Conservation (phyloP, 306 rosid genomes). For the Medicago arabica region DNA sequence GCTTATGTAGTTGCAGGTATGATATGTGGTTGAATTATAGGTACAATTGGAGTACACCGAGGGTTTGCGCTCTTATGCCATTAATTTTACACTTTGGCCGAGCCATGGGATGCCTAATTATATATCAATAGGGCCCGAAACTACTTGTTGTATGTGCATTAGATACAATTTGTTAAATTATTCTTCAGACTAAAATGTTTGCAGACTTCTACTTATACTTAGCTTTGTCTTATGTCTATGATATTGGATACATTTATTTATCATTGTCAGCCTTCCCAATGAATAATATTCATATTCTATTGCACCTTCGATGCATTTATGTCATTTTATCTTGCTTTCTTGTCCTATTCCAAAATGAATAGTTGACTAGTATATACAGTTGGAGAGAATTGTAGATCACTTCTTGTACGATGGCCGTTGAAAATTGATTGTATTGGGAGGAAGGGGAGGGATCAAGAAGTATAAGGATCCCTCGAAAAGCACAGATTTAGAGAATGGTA, state of each 20-base stretch:
- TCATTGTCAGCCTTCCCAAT: conserved; percentile 38
- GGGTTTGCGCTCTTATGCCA: conserved; percentile 66
- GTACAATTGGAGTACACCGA: conserved; percentile 46
- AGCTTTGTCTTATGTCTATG: conserved; percentile 42
- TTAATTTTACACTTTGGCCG: conserved; percentile 77
- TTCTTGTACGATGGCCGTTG: background rate
- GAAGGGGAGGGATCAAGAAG: no score
- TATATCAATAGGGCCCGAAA: conserved; percentile 48
- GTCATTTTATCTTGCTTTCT: background rate
- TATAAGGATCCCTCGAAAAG: no score
- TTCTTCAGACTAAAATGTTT: conserved; percentile 44
- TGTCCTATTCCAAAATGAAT: background rate
- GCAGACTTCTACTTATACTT: conserved; percentile 49
- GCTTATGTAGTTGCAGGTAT: conserved; percentile 55
- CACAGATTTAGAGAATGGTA: no score
- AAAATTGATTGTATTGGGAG: background rate
- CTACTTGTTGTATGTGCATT: conserved; percentile 50
- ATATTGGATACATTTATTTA: conserved; percentile 46
- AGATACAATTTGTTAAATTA: conserved; percentile 43
- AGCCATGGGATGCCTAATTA: conserved; percentile 58
- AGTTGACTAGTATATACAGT: background rate
- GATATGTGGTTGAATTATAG: conserved; percentile 49
- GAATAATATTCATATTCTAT: conserved; percentile 35
- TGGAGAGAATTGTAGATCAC: background rate
- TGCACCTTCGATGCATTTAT: conserved; percentile 25